Base-by-base conservation (phyloP, 805 yeast genomes). In the Ogataea thermomethanolica region DNA sequence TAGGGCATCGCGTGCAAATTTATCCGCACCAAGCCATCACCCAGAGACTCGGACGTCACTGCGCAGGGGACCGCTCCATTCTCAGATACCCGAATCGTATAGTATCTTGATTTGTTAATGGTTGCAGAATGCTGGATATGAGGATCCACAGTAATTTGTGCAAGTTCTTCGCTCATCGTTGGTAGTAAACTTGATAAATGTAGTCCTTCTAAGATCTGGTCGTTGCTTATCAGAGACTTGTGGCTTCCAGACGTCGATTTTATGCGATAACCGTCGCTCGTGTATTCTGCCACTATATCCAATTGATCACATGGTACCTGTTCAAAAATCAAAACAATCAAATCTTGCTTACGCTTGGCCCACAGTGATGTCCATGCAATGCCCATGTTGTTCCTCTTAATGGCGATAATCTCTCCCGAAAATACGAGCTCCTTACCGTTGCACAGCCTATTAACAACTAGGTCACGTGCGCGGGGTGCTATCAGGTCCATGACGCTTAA, bases 331-430 rank as follows among this genome's bases (percentile, higher is more conserved):
- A 93, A 81, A 35, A 88, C 82, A 38, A 89, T 72, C 40, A 85
- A 62, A 31, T 76, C 76, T 3, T 81, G 81, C 49, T 81, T 79
- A 43, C 78, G 69, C 53, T 89, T 89, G 0, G 93, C 95, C 96
- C 96, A 91, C 41, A 90, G 62, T 0, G 95, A 84, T 8, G 95
- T 89, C 84, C 95, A 81, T 1, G 90, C 84, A 43, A 75, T 66
- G 22, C 73, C 73, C 34, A 73, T 73, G 12, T 84, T 84, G 10
- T 81, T 78, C 50, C 87, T 73, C 29, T 76, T 69, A 33, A 89
- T 83, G 8, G 95, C 95, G 9, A 88, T 79, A 34, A 89, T 79
- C 53, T 86, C 93, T 43, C 96, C 97, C 1, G 89, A 76, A 55
- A 84, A 84, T 0, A 82, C 76, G 36, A 81, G 72, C 43, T 75